These are phyloP conservation scores for Euptelea pleiosperma DNA, from an alignment of 164 flowering plant species.

Conservation along the genomic window DNA sequence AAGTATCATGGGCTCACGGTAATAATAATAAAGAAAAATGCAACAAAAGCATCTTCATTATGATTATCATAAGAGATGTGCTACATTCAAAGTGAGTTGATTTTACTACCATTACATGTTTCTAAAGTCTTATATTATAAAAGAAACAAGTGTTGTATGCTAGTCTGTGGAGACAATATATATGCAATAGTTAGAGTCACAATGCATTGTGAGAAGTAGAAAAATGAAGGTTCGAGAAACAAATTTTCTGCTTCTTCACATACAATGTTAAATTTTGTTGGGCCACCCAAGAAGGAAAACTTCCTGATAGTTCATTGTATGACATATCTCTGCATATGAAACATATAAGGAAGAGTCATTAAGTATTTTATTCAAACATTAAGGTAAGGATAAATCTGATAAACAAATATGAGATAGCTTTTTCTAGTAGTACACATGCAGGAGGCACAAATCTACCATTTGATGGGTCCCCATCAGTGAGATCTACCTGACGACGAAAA, in stretches of 20 bases:
- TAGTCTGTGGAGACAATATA: too few species aligned
- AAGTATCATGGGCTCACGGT: slow-evolving; percentile 2
- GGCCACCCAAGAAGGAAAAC: slow-evolving; percentile 64
- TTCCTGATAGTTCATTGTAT: slow-evolving; percentile 65
- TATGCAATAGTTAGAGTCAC: too few species aligned
- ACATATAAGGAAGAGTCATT: slow-evolving; percentile 3
- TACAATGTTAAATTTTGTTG: slow-evolving; percentile 49
- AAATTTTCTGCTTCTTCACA: slow-evolving; percentile 12
- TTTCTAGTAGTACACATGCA: too few species aligned
- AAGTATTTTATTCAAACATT: background rate
- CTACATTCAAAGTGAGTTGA: background rate
- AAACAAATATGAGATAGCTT: background rate
- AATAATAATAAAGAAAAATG: background rate
- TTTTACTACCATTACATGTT: background rate
- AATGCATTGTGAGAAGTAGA: too few species aligned
- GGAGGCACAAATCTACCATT: too few species aligned
- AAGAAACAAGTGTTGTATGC: too few species aligned
- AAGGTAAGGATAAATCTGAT: background rate
- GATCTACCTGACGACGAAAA: background rate
- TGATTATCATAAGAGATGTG: background rate
- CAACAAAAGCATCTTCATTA: background rate
- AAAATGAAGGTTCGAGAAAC: too few species aligned
- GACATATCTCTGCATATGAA: slow-evolving; percentile 67
- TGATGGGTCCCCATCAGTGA: background rate
- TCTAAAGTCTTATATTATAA: background rate